Percentiles rank a stretch among this genome's conserved stretches.
Evolutionary conservation across 148 eudicot species (phyloP).

Genomic region (Amaranthus hypochondriacus): DNA sequence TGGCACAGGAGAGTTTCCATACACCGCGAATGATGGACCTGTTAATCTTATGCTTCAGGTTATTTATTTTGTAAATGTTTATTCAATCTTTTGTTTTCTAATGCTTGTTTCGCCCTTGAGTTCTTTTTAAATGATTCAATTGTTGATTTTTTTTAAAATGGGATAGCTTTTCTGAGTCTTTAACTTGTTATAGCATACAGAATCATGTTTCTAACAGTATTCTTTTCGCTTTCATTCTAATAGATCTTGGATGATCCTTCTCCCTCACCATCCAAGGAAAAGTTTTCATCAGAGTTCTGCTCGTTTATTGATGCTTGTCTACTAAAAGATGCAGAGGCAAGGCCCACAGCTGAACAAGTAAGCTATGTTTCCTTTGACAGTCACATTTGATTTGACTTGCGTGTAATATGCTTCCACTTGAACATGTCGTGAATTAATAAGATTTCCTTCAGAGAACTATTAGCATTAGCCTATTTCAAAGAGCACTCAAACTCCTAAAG

Average conservation of each 20-base stretch:
- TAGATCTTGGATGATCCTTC: slow-evolving; percentile 98
- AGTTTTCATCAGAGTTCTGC: slow-evolving; percentile 80
- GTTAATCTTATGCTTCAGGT: slow-evolving; percentile 98
- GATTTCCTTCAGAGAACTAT: not conserved
- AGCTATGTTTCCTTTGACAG: slow-evolving; percentile 7
- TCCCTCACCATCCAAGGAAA: slow-evolving; percentile 64
- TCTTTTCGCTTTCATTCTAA: not conserved
- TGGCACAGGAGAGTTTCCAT: slow-evolving; percentile 93
- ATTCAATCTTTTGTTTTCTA: not conserved
- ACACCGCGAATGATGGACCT: slow-evolving; percentile 79
- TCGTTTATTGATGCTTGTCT: slow-evolving; percentile 85
- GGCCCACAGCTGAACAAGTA: slow-evolving; percentile 96
- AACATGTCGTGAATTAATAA: not conserved
- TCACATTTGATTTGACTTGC: not conserved
- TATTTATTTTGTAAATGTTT: not conserved
- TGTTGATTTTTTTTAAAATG: not conserved
- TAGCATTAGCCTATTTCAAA: not conserved
- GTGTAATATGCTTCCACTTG: not conserved
- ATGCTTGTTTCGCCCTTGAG: not conserved
- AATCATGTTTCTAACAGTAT: not conserved
- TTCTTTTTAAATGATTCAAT: not conserved
- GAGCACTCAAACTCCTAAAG: no score
- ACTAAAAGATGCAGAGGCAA: slow-evolving; percentile 68
- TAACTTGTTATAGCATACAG: not conserved
- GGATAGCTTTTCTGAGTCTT: no score